Evolutionary conservation across 208 protist genomes (phyloP).

Genomic region (Crithidia acanthocephali): DNA sequence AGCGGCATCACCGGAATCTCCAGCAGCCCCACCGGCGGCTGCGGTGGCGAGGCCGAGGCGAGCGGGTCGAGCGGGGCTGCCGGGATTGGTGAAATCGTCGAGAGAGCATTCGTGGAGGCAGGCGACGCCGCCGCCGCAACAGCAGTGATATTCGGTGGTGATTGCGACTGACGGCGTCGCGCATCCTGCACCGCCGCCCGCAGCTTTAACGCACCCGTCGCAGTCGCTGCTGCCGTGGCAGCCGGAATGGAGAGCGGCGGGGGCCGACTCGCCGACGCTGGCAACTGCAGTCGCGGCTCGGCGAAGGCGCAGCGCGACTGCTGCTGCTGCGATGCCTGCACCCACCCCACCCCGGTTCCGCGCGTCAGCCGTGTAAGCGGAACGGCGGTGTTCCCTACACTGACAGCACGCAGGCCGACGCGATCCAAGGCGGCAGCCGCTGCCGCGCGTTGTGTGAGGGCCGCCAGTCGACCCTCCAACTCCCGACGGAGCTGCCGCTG

Average conservation of each 20-base stretch:
- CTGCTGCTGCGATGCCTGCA: constrained; percentile 18
- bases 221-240: not conserved
- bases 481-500: constrained; percentile 17
- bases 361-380: not conserved
- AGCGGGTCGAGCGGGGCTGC: not conserved
- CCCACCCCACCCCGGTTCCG: constrained; percentile 22
- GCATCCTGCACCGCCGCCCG: constrained; percentile 4
- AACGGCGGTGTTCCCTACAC: not conserved
- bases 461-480: constrained; percentile 15
- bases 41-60: not conserved
- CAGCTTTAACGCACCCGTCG: not conserved
- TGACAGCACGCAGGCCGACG: not conserved
- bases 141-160: not conserved
- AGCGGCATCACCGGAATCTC: not conserved
- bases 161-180: not conserved
- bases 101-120: not conserved
- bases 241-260: not conserved
- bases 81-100: not conserved
- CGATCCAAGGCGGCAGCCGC: not conserved
- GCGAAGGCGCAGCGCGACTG: constrained; percentile 19
- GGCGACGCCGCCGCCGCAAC: not conserved
- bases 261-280: not conserved
- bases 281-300: constrained; percentile 21
- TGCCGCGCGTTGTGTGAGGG: constrained; percentile 18
- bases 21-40: not conserved